phyloP scores from a whole-genome alignment of 805 yeast genomes.

The Cyberlindnera samutprakarnensis region DNA sequence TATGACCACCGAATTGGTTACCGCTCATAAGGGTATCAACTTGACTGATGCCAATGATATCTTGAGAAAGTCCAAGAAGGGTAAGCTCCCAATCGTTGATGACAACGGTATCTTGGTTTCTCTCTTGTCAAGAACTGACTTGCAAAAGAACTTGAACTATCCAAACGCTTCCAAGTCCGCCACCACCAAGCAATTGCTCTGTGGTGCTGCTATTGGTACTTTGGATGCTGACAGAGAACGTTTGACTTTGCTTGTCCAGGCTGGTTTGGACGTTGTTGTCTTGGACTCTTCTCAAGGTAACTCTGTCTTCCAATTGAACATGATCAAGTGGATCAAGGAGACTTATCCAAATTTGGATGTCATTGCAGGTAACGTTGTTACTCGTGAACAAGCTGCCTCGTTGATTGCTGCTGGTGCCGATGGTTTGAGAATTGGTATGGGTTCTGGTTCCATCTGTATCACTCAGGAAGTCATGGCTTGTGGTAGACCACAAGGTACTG shows the following conservation, averaged over 20 bases:
- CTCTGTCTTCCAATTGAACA: constrained; percentile 87
- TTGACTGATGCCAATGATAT: constrained; percentile 84
- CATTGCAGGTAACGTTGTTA: constrained; percentile 97
- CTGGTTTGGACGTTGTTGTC: constrained; percentile 95
- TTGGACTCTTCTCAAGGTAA: constrained; percentile 97
- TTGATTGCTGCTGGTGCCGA: constrained; percentile 95
- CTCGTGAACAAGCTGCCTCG: constrained; percentile 97
- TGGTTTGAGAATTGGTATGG: constrained; percentile 99
- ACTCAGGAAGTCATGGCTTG: constrained; percentile 99
- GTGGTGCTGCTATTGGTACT: constrained; percentile 99
- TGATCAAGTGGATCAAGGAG: constrained; percentile 86
- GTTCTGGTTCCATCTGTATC: constrained; percentile 98
- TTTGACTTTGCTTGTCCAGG: constrained; percentile 76
- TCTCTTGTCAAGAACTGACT: constrained; percentile 89
- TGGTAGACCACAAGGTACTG: constrained; percentile 99
- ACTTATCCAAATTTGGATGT: constrained; percentile 77
- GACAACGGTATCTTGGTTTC: constrained; percentile 68
- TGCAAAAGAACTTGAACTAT: constrained; percentile 89
- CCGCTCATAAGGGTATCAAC: constrained; percentile 77
- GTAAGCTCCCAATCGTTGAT: constrained; percentile 94
- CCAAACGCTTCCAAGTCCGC: constrained; percentile 94
- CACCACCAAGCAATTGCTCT: constrained; percentile 87
- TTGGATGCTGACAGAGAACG: constrained; percentile 83
- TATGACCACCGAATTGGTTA: constrained; percentile 85
- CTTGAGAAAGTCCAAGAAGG: constrained; percentile 89